A percentile compares a stretch with the other conserved stretches of the same genome.
Evolutionary conservation across 2,329 filamentous ascomycete genomes (phyloP).

Genomic region (Coniochaeta prunicola): DNA sequence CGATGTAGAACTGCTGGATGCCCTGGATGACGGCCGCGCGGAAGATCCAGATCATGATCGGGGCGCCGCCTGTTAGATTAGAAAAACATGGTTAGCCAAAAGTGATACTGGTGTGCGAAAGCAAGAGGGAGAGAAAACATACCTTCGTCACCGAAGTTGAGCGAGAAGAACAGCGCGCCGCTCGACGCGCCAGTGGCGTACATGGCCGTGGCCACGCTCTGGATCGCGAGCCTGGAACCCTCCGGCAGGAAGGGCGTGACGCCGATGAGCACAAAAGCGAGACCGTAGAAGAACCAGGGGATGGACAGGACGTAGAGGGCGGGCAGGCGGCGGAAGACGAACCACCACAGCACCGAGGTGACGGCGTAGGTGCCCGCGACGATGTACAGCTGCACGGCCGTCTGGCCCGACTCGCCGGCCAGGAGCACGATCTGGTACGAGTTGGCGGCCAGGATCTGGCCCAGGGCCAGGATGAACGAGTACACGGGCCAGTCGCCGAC

Average conservation of each 20-base stretch:
- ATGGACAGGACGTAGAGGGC: slow-evolving; percentile 50
- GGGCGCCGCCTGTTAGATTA: slow-evolving; percentile 39
- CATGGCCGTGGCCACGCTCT: slow-evolving; percentile 52
- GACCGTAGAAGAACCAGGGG: slow-evolving; percentile 56
- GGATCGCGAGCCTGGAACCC: slow-evolving; percentile 35
- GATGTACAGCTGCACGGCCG: slow-evolving; percentile 50
- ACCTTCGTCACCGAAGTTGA: slow-evolving; percentile 58
- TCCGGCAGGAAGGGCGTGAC: slow-evolving; percentile 46
- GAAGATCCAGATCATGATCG: slow-evolving; percentile 60
- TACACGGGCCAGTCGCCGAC: slow-evolving; percentile 60
- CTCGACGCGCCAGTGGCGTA: slow-evolving; percentile 57
- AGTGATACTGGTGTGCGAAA: neutral
- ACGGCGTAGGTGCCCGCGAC: slow-evolving; percentile 52
- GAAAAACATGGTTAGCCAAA: slow-evolving; percentile 1
- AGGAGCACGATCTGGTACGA: slow-evolving; percentile 64
- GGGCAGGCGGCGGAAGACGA: slow-evolving; percentile 49
- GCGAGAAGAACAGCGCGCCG: slow-evolving; percentile 58
- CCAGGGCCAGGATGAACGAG: slow-evolving; percentile 51
- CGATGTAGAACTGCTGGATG: slow-evolving; percentile 58
- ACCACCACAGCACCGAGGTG: slow-evolving; percentile 56
- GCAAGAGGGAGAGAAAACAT: neutral
- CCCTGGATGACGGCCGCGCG: slow-evolving; percentile 60
- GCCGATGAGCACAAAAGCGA: slow-evolving; percentile 57
- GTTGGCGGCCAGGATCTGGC: slow-evolving; percentile 58
- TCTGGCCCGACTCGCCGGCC: slow-evolving; percentile 53